Conservation (phyloP, 768 basidiomycete genomes). For the Amanita rimosa region DNA sequence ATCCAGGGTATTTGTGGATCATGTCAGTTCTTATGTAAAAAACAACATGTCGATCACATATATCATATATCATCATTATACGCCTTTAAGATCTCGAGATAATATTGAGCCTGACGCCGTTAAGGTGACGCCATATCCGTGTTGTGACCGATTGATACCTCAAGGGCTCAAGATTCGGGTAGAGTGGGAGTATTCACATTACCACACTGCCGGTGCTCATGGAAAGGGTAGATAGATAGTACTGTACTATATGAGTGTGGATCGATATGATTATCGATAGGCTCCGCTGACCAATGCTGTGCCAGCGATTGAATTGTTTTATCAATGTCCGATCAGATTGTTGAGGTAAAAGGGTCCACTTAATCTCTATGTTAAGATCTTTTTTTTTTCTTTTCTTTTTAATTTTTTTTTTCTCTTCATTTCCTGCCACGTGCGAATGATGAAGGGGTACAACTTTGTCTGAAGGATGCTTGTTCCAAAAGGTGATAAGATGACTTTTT, state of each 20-base stretch:
- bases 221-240: neutral
- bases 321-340: neutral
- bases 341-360: no score
- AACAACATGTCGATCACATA: no score
- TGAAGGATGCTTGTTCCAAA: neutral
- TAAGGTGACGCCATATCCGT: neutral
- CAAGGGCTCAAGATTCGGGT: neutral
- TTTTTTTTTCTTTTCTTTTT: no score
- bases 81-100: neutral
- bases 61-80: neutral
- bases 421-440: neutral
- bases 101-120: no score
- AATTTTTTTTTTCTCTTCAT: no score
- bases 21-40: no score
- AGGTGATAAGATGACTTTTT: neutral
- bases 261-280: neutral
- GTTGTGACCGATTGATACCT: neutral
- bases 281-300: neutral
- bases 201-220: neutral
- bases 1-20: neutral
- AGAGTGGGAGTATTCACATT: neutral
- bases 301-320: neutral
- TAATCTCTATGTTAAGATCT: neutral
- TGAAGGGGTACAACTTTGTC: neutral
- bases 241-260: no score